These are phyloP conservation scores for Alternaria arborescens DNA, from an alignment of 2,329 filamentous ascomycete genomes.

Conservation along the genomic window DNA sequence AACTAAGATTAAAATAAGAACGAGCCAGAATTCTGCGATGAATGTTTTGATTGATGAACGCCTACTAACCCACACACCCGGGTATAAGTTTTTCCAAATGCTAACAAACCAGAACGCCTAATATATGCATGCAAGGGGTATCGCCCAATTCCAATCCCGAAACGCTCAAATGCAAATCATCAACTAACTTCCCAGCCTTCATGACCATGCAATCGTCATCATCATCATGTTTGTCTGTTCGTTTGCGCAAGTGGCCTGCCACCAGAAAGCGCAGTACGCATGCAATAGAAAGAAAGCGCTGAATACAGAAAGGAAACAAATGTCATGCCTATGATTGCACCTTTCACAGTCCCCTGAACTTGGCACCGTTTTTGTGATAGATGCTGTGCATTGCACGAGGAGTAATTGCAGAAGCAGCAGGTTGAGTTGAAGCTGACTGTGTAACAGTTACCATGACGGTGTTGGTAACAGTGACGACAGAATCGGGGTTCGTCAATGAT, in stretches of 20 bases:
- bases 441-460: slow-evolving; percentile 42
- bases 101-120: slow-evolving; percentile 16
- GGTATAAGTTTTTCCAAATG: slow-evolving; percentile 1
- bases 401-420: slow-evolving; percentile 7
- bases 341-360: slow-evolving; percentile 32
- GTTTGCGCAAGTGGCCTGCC: slow-evolving; percentile 16
- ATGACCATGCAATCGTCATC: slow-evolving; percentile 5
- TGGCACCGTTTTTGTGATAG: slow-evolving; percentile 30
- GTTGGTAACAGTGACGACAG: slow-evolving; percentile 36
- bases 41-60: neutral
- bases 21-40: neutral
- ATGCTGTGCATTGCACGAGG: slow-evolving; percentile 12
- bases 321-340: neutral
- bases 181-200: neutral
- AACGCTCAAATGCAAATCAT: neutral
- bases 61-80: neutral
- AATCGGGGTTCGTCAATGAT: slow-evolving; percentile 11
- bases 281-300: slow-evolving; percentile 2
- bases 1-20: too few species aligned
- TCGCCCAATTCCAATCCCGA: slow-evolving; percentile 14
- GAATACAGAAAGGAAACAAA: neutral
- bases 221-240: slow-evolving; percentile 3
- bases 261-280: slow-evolving; percentile 1
- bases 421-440: slow-evolving; percentile 14
- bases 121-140: slow-evolving; percentile 27